These are phyloP conservation scores for Alternaria gansuensis DNA, from an alignment of 2,329 filamentous ascomycete species.

Conservation along the genomic window DNA sequence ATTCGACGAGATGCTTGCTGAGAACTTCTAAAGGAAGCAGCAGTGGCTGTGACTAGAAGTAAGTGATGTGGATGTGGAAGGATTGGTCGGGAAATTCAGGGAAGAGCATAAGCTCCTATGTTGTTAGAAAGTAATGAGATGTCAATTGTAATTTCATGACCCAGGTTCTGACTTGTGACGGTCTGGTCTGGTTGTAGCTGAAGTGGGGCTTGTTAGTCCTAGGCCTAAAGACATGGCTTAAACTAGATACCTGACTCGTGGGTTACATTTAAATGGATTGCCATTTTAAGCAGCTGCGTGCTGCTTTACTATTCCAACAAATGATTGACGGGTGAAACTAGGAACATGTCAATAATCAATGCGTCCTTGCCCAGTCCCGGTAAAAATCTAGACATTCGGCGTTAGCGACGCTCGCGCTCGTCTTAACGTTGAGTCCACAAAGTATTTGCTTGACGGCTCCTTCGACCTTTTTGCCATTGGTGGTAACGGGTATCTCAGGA, in stretches of 20 bases:
- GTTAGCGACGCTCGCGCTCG: slow-evolving; percentile 92
- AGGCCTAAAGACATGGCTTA: background rate
- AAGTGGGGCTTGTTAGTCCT: slow-evolving; percentile 1
- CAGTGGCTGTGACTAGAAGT: background rate
- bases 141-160: background rate
- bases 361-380: slow-evolving; percentile 67
- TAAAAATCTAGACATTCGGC: slow-evolving; percentile 90
- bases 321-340: background rate
- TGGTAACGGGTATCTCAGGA: slow-evolving; percentile 87
- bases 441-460: slow-evolving; percentile 96
- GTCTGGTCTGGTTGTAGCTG: slow-evolving; percentile 3
- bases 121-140: background rate
- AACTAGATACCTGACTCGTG: slow-evolving; percentile 1
- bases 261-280: background rate
- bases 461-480: slow-evolving; percentile 97
- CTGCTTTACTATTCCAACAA: background rate
- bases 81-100: background rate
- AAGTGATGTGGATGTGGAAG: background rate
- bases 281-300: background rate
- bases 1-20: slow-evolving; percentile 5
- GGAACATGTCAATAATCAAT: slow-evolving; percentile 18
- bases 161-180: slow-evolving; percentile 1
- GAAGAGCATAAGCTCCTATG: background rate
- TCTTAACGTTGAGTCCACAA: slow-evolving; percentile 85
- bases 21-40: background rate